phyloP scores from a whole-genome alignment of 208 protist genomes.

The Wallacemonas sp. region DNA sequence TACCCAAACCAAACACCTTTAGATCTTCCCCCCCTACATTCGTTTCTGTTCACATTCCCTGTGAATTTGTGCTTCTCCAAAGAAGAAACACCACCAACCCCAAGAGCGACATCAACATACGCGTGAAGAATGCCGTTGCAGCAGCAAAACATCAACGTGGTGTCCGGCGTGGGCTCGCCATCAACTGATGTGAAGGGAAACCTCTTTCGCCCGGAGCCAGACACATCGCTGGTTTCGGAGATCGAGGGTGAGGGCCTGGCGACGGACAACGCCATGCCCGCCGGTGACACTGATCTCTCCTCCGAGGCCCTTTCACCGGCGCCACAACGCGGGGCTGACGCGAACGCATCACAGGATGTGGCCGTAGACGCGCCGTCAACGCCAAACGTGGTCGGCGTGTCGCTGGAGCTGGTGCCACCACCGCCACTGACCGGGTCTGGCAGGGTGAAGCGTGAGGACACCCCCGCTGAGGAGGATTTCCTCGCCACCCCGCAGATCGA shows the following conservation, averaged over 20 bases:
- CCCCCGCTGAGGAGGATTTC: neutral
- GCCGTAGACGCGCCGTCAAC: neutral
- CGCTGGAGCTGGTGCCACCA: neutral
- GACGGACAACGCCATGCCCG: neutral
- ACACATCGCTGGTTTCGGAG: neutral
- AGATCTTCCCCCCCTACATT: conserved; percentile 1
- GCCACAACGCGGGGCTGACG: neutral
- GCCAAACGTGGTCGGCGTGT: neutral
- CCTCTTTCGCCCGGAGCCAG: neutral
- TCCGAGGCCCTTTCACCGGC: neutral
- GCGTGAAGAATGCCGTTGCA: neutral
- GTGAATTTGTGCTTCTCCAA: no score
- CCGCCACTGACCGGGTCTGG: neutral
- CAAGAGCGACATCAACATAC: no score
- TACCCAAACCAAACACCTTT: neutral
- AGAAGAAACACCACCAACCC: no score
- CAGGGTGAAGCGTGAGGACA: neutral
- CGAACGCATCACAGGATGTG: neutral
- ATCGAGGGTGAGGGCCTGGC: neutral
- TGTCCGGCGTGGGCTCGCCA: neutral
- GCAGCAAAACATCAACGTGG: neutral
- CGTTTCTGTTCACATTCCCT: no score
- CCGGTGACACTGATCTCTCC: neutral
- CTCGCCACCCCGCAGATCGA: neutral
- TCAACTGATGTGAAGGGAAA: neutral